A percentile compares a stretch with the other conserved stretches of the same genome.
Evolutionary conservation across 176 grass and related monocot species (phyloP).

Genomic region (Ensete ventricosum): DNA sequence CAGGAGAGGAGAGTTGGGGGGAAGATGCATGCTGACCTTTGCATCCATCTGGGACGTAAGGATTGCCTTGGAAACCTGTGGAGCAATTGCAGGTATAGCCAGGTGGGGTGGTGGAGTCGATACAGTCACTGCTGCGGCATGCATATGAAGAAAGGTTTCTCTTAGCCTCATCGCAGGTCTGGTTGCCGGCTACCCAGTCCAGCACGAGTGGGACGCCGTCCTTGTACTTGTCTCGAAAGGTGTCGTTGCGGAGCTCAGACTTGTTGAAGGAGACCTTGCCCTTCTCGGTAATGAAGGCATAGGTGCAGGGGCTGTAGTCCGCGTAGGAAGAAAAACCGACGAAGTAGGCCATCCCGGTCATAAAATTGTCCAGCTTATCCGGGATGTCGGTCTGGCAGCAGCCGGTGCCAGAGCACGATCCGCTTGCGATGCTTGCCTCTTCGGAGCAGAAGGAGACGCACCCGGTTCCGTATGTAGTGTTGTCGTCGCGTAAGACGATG

Average conservation of each 20-base stretch:
- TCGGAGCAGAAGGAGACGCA: background rate
- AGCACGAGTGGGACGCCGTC: background rate
- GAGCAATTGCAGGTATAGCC: background rate
- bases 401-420: background rate
- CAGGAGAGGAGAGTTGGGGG: too few relatives aligned
- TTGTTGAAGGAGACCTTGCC: background rate
- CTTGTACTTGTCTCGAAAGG: background rate
- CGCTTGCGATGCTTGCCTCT: too few relatives aligned
- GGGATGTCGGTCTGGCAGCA: slow-evolving; percentile 1
- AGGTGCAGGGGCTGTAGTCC: background rate
- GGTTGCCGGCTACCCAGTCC: background rate
- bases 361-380: background rate
- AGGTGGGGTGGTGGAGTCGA: fast-evolving
- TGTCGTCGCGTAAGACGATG: too few relatives aligned
- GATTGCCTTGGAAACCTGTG: background rate
- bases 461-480: background rate
- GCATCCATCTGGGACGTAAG: background rate
- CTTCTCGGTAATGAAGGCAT: background rate
- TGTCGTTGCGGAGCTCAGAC: background rate
- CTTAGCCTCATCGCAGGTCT: background rate
- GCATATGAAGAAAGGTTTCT: background rate
- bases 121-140: too few relatives aligned
- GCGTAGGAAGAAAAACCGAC: fast-evolving
- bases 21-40: background rate
- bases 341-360: too few relatives aligned